Base-by-base conservation (phyloP, 495 filamentous ascomycete species). In the Podospora bellae-mahoneyi region DNA sequence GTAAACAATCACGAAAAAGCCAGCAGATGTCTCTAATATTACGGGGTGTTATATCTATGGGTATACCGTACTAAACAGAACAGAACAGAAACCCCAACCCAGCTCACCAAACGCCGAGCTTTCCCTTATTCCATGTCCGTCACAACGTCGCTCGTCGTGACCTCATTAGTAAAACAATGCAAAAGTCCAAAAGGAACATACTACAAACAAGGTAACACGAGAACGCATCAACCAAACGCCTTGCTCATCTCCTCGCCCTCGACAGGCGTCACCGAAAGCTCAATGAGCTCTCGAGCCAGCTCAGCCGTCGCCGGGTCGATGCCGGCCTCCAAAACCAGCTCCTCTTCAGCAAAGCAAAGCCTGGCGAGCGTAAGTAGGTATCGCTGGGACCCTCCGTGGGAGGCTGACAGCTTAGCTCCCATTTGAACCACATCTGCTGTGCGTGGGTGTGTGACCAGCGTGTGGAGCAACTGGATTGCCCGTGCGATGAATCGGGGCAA, bases 341-440 rank as follows among this genome's bases (percentile, higher is more conserved):
- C 80, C 26, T 84, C 82, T 32, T 79, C 76, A 4, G 78, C 77
- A 64, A 83, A 84, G n/a, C 73, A 80, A 19, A 84, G 73, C 70
- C 82, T 75, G 13, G 78, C 80, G 54, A 84, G 64, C 23, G 76
- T 78, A 9, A 84, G 66, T 2, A 81, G 67, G 39, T 84, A 82
- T 26, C 79, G 78, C 60, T 84, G 82, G 15, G 77, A 74, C 2
- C 70, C 76, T 15, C 78, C 79, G 2, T 74, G 70, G 0, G 74
- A 75, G 3, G 75, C 76, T 1, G 71, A 68, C 32, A 84, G 73
- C 68, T 83, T 83, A 0, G 68, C 69, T 13, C 74, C 68, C 48
- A 82, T 75, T 44, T 84, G 74, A 1, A 75, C 75, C 20, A 74
- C 58, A 27, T 75, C 64, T 2, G 75, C 69, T 15, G 78, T 80